A percentile compares a stretch with the other conserved stretches of the same genome.
These are phyloP conservation scores for Leccinum truebloodii DNA, from an alignment of 768 basidiomycete genomes.

Conservation along the genomic window DNA sequence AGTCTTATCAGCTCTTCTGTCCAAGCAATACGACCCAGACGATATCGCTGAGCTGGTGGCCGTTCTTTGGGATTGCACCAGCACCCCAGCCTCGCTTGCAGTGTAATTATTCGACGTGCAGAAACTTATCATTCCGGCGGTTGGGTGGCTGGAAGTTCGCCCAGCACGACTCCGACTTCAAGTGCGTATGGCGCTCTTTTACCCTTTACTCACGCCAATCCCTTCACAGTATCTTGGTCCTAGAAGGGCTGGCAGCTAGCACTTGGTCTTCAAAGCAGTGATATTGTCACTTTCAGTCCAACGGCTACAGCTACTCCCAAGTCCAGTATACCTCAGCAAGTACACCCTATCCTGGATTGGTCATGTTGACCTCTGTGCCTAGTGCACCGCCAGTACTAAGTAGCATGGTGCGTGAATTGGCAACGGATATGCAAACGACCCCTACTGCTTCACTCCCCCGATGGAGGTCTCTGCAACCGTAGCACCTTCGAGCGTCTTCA, in stretches of 20 bases:
- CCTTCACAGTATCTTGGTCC: conserved; percentile 70
- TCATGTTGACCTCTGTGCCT: conserved; percentile 19
- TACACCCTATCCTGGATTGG: conserved; percentile 58
- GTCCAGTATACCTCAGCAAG: conserved; percentile 56
- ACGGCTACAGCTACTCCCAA: conserved; percentile 54
- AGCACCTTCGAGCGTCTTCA: conserved; percentile 35
- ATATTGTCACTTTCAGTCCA: conserved; percentile 67
- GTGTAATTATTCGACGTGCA: conserved; percentile 63
- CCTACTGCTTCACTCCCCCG: conserved; percentile 20
- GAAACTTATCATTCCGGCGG: conserved; percentile 47
- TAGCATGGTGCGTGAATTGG: conserved; percentile 28
- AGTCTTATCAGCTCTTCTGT: conserved; percentile 46
- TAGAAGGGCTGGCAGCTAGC: conserved; percentile 85
- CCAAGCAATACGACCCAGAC: conserved; percentile 57
- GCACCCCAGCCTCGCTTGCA: conserved; percentile 37
- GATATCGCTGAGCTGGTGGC: conserved; percentile 58
- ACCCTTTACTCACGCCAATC: conserved; percentile 6
- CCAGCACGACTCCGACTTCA: conserved; percentile 54
- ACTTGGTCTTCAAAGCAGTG: conserved; percentile 68
- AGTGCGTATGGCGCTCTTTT: conserved; percentile 42
- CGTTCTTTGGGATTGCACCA: conserved; percentile 45
- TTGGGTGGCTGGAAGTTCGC: conserved; percentile 53
- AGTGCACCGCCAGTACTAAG: conserved; percentile 12
- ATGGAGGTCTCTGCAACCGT: conserved; percentile 31
- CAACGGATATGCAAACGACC: conserved; percentile 34